Conservation (phyloP, 1,139 yeast genomes). For the Hansenula sp. region DNA sequence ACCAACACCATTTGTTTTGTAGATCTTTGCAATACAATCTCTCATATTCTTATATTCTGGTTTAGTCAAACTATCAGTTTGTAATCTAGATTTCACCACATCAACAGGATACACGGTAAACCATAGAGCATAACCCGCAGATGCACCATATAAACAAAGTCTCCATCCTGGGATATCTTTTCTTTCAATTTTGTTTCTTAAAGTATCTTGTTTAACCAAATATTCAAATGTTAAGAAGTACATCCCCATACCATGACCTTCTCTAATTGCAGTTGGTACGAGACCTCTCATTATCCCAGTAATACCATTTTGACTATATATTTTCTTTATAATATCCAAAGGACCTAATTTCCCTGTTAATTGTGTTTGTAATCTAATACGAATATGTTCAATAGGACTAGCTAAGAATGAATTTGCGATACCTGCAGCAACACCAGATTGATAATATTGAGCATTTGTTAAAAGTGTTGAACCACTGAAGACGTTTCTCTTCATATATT, state of each 20-base stretch:
- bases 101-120: constrained; percentile 76
- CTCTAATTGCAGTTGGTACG: constrained; percentile 76
- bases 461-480: constrained; percentile 35
- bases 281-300: constrained; percentile 73
- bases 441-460: constrained; percentile 57
- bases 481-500: constrained; percentile 82
- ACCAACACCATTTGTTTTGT: constrained; percentile 51
- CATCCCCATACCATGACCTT: constrained; percentile 82
- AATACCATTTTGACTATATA: constrained; percentile 49
- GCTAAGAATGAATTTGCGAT: constrained; percentile 84
- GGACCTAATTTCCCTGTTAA: constrained; percentile 57
- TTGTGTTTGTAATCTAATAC: constrained; percentile 88
- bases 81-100: constrained; percentile 79
- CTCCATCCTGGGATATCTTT: constrained; percentile 80
- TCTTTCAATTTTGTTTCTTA: constrained; percentile 39
- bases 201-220: constrained; percentile 60
- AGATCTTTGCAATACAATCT: constrained; percentile 52
- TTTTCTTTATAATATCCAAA: constrained; percentile 64
- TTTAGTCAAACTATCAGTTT: constrained; percentile 62
- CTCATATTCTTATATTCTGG: constrained; percentile 37
- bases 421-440: constrained; percentile 86
- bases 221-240: constrained; percentile 90
- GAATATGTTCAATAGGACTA: constrained; percentile 87
- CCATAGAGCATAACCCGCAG: constrained; percentile 88
- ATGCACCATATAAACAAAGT: constrained; percentile 76